phyloP scores from a whole-genome alignment of 2,329 filamentous ascomycete genomes.

The Fusarium chlamydosporum region DNA sequence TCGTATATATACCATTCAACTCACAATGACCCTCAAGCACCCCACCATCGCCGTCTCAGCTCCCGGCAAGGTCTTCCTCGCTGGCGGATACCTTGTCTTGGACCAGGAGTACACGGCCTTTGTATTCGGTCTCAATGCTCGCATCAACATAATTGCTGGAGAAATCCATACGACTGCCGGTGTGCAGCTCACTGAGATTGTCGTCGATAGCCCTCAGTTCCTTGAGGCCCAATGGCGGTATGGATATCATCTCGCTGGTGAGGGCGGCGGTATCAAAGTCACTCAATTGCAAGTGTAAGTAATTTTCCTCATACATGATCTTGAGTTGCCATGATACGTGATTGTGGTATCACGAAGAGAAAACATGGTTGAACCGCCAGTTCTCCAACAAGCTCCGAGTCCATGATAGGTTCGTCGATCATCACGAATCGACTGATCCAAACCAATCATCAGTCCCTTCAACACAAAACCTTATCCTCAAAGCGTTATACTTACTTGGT shows the following conservation, averaged over 20 bases:
- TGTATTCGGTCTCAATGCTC: slow-evolving; percentile 75
- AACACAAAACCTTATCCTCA: not conserved
- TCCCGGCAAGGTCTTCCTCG: slow-evolving; percentile 94
- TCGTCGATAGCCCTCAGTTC: slow-evolving; percentile 94
- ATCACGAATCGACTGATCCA: slow-evolving; percentile 13
- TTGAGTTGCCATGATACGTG: not conserved
- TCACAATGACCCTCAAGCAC: slow-evolving; percentile 47
- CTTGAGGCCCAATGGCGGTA: slow-evolving; percentile 89
- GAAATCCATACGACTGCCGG: slow-evolving; percentile 72
- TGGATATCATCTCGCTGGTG: slow-evolving; percentile 77
- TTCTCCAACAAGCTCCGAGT: slow-evolving; percentile 2
- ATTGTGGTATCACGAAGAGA: not conserved
- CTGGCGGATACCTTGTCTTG: slow-evolving; percentile 94
- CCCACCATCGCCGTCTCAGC: slow-evolving; percentile 79
- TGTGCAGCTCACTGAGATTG: slow-evolving; percentile 78
- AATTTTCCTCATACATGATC: not conserved
- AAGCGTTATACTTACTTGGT: not conserved
- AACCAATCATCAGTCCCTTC: slow-evolving; percentile 1
- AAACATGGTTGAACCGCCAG: not conserved
- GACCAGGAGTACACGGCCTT: slow-evolving; percentile 87
- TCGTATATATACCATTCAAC: slow-evolving; percentile 12
- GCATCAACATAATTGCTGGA: slow-evolving; percentile 74
- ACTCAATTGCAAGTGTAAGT: slow-evolving; percentile 84
- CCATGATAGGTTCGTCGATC: slow-evolving; percentile 14
- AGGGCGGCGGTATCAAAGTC: slow-evolving; percentile 83